These are phyloP conservation scores for Xylaria bambusicola DNA, from an alignment of 495 filamentous ascomycete species.

Conservation along the genomic window DNA sequence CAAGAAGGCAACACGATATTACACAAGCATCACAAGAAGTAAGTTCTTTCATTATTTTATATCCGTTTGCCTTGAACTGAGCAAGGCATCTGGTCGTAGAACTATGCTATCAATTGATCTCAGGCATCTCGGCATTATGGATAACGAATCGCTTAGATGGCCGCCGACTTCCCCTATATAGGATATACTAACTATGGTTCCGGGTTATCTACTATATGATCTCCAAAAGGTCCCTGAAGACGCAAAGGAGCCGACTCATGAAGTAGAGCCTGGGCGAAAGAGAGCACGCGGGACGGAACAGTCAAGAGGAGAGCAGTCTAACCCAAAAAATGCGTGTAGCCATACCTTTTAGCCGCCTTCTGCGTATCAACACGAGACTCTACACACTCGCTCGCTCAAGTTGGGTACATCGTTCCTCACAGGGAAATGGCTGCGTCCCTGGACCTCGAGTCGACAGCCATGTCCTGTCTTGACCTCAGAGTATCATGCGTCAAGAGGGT, in stretches of 20 bases:
- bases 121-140: too few relatives aligned
- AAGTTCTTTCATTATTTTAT: too few relatives aligned
- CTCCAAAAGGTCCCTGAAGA: constrained; percentile 2
- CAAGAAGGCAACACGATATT: too few relatives aligned
- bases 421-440: constrained; percentile 10
- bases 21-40: too few relatives aligned
- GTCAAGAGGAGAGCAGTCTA: constrained; percentile 12
- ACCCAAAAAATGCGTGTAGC: constrained; percentile 5
- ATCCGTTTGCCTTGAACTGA: too few relatives aligned
- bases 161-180: too few relatives aligned
- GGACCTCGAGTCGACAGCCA: constrained; percentile 11
- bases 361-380: constrained; percentile 12
- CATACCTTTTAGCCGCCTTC: constrained; percentile 8
- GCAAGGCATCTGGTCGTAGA: too few relatives aligned
- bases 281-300: constrained; percentile 12
- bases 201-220: too few relatives aligned
- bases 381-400: constrained; percentile 1
- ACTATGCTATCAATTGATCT: too few relatives aligned
- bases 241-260: not conserved
- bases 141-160: too few relatives aligned
- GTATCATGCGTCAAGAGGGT: not conserved
- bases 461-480: not conserved
- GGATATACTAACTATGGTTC: too few relatives aligned
- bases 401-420: not conserved
- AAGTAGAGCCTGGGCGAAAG: constrained; percentile 3